Evolutionary conservation across 2,329 filamentous ascomycete genomes (phyloP).

Genomic region (Calycina herbarum): DNA sequence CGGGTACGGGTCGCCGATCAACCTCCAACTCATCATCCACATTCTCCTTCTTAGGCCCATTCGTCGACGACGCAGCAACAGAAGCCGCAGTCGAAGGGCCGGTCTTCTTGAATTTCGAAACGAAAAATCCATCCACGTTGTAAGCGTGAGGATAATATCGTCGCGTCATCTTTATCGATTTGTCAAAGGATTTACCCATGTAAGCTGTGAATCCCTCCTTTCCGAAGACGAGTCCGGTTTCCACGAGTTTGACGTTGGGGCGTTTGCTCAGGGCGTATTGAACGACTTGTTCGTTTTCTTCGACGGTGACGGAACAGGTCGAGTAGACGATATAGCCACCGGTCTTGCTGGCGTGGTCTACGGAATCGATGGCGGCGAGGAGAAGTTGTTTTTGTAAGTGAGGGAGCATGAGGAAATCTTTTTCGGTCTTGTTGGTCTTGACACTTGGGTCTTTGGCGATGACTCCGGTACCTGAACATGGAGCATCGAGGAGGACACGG

Average conservation of each 20-base stretch:
- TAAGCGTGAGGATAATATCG: constrained; percentile 89
- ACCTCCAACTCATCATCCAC: constrained; percentile 47
- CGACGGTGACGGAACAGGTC: constrained; percentile 90
- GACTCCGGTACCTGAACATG: constrained; percentile 94
- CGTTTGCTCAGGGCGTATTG: constrained; percentile 90
- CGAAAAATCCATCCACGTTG: constrained; percentile 98
- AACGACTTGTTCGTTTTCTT: constrained; percentile 92
- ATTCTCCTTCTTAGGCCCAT: constrained; percentile 27
- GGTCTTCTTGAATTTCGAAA: constrained; percentile 94
- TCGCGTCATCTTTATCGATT: constrained; percentile 77
- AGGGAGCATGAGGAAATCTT: constrained; percentile 89
- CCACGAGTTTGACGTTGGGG: constrained; percentile 90
- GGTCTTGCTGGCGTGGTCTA: constrained; percentile 87
- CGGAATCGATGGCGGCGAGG: constrained; percentile 89
- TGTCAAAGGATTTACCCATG: constrained; percentile 88
- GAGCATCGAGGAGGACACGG: constrained; percentile 88
- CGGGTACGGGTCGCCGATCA: constrained; percentile 62
- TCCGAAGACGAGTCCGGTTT: constrained; percentile 86
- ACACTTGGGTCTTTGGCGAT: constrained; percentile 96
- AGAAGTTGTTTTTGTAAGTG: constrained; percentile 95
- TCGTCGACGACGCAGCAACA: constrained; percentile 27
- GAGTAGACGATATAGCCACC: constrained; percentile 97
- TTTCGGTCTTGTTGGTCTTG: constrained; percentile 97
- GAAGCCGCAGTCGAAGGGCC: constrained; percentile 64
- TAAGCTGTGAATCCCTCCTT: constrained; percentile 90